phyloP scores from a whole-genome alignment of 306 rosid genomes.

The Acacia confusa region DNA sequence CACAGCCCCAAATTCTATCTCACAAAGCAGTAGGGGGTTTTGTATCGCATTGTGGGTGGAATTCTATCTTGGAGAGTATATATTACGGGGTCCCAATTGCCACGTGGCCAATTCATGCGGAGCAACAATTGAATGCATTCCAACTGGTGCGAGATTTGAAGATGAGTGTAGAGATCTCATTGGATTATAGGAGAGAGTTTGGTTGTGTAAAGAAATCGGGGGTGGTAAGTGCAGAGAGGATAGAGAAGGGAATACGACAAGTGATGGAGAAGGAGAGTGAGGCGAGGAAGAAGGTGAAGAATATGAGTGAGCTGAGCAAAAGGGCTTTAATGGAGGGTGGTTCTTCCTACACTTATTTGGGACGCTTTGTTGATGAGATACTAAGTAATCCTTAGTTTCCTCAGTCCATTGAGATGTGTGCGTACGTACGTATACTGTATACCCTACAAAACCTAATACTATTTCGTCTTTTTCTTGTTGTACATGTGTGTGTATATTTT shows the following conservation, averaged over 20 bases:
- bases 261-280: slow-evolving; percentile 20
- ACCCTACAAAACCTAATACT: too few species aligned
- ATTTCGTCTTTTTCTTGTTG: too few species aligned
- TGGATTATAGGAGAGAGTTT: not conserved
- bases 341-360: not conserved
- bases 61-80: not conserved
- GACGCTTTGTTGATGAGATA: not conserved
- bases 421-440: too few species aligned
- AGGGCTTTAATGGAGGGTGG: not conserved
- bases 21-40: not conserved
- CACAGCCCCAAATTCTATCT: not conserved
- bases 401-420: too few species aligned
- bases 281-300: not conserved
- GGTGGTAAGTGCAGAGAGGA: not conserved
- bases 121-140: not conserved
- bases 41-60: not conserved
- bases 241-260: not conserved
- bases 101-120: not conserved
- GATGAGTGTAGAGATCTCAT: not conserved
- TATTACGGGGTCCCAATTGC: not conserved
- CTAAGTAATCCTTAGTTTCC: too few species aligned
- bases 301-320: not conserved
- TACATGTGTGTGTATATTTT: too few species aligned
- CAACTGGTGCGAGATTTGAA: not conserved
- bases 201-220: not conserved